These are phyloP conservation scores for Exophiala sp. DNA, from an alignment of 2,329 filamentous ascomycete genomes.

Conservation along the genomic window DNA sequence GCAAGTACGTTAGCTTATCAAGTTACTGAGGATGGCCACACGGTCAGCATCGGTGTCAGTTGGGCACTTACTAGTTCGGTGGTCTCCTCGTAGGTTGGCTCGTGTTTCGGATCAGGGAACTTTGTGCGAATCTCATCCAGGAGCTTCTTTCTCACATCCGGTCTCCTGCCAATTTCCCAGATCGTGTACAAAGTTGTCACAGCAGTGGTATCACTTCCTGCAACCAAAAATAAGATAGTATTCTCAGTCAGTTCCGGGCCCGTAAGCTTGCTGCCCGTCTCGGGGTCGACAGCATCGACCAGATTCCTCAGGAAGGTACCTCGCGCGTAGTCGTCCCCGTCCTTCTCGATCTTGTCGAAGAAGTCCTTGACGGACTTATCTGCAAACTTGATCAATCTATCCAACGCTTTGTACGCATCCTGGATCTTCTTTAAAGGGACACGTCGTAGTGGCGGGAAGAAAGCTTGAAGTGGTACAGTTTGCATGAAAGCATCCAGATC, in stretches of 20 bases:
- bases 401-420: conserved; percentile 5
- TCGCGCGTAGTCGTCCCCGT: not conserved
- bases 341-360: conserved; percentile 1
- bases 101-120: conserved; percentile 4
- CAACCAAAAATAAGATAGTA: conserved; percentile 36
- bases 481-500: conserved; percentile 12
- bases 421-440: conserved; percentile 12
- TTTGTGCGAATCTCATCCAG: conserved; percentile 33
- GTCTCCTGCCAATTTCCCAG: conserved; percentile 43
- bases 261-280: not conserved
- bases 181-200: conserved; percentile 37
- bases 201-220: conserved; percentile 52
- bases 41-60: not conserved
- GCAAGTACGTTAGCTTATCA: not conserved
- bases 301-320: conserved; percentile 14
- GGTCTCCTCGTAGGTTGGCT: conserved; percentile 6
- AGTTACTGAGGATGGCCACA: not conserved
- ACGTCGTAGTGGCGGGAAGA: conserved; percentile 12
- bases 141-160: conserved; percentile 37
- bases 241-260: conserved; percentile 7
- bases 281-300: not conserved
- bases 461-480: conserved; percentile 6
- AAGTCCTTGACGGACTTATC: conserved; percentile 1
- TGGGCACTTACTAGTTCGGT: not conserved
- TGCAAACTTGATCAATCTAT: conserved; percentile 12